Conservation (phyloP, 192 early-diverging fungal species). For the Entophlyctis helioformis region DNA sequence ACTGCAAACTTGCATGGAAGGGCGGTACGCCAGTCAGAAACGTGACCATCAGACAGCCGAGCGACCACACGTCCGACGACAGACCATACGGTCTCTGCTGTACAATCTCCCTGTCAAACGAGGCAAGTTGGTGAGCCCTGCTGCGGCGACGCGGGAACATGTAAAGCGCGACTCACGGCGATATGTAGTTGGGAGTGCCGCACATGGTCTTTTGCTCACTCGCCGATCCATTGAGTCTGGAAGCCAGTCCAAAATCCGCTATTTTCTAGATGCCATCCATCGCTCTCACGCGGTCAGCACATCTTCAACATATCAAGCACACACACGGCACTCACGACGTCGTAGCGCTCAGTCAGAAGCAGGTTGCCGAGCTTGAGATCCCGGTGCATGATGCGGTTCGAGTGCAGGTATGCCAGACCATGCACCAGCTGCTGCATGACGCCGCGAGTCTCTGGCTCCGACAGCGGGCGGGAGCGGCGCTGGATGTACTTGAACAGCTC, state of each 20-base stretch:
- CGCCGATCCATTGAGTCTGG: slow-evolving; percentile 24
- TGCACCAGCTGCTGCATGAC: slow-evolving; percentile 42
- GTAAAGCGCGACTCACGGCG: slow-evolving; percentile 46
- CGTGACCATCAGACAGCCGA: slow-evolving; percentile 65
- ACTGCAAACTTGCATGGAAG: slow-evolving; percentile 27
- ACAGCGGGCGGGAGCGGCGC: slow-evolving; percentile 21
- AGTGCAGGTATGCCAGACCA: slow-evolving; percentile 54
- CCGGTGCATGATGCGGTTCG: slow-evolving; percentile 54
- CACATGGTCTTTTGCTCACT: slow-evolving; percentile 64
- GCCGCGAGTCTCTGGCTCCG: slow-evolving; percentile 43
- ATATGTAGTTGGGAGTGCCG: slow-evolving; percentile 70
- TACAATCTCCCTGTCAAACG: slow-evolving; percentile 48
- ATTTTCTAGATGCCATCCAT: too few species aligned
- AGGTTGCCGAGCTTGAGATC: slow-evolving; percentile 70
- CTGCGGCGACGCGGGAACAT: too few species aligned
- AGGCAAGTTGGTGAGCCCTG: too few species aligned
- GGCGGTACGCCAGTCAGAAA: slow-evolving; percentile 60
- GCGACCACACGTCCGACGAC: slow-evolving; percentile 62
- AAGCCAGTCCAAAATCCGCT: slow-evolving; percentile 69
- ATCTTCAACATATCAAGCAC: not conserved
- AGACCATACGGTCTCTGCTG: slow-evolving; percentile 59
- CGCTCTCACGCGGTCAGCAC: too few species aligned
- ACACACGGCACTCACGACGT: slow-evolving; percentile 39
- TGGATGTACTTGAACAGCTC: slow-evolving; percentile 36
- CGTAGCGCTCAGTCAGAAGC: slow-evolving; percentile 35